Conservation (phyloP, 371 early-diverging fungal species). For the Conidiobolus incongruus region DNA sequence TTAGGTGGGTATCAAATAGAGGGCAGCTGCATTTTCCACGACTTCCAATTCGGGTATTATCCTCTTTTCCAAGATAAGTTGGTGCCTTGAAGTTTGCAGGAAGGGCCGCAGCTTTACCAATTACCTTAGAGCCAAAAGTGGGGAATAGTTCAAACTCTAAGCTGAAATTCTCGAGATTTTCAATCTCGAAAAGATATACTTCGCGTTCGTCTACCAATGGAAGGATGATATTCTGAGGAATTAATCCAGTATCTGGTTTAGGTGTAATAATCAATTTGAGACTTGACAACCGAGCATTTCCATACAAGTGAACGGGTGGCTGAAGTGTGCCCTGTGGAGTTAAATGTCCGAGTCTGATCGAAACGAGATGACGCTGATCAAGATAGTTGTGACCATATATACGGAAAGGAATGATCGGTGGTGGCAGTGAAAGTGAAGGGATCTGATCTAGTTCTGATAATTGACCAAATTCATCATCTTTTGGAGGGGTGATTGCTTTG, state of each 20-base stretch:
- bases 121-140: slow-evolving; percentile 78
- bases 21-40: slow-evolving; percentile 32
- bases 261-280: slow-evolving; percentile 30
- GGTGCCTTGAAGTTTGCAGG: slow-evolving; percentile 41
- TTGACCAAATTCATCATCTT: too few species aligned
- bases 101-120: slow-evolving; percentile 72
- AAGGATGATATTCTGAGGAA: slow-evolving; percentile 74
- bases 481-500: too few species aligned
- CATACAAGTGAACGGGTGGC: slow-evolving; percentile 32
- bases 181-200: slow-evolving; percentile 62
- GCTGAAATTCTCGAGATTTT: slow-evolving; percentile 40
- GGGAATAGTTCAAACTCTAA: slow-evolving; percentile 83
- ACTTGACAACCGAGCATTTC: slow-evolving; percentile 37
- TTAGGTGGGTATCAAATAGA: slow-evolving; percentile 63
- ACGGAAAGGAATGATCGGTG: slow-evolving; percentile 89
- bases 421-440: slow-evolving; percentile 77
- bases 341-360: slow-evolving; percentile 34
- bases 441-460: too few species aligned
- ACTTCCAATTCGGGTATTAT: too few species aligned
- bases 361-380: slow-evolving; percentile 60
- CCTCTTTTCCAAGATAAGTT: too few species aligned
- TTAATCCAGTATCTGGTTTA: slow-evolving; percentile 62
- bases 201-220: slow-evolving; percentile 64
- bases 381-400: slow-evolving; percentile 90
- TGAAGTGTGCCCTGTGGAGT: slow-evolving; percentile 10